These are phyloP conservation scores for Viola odorata DNA, from an alignment of 345 rosid species.

Conservation along the genomic window DNA sequence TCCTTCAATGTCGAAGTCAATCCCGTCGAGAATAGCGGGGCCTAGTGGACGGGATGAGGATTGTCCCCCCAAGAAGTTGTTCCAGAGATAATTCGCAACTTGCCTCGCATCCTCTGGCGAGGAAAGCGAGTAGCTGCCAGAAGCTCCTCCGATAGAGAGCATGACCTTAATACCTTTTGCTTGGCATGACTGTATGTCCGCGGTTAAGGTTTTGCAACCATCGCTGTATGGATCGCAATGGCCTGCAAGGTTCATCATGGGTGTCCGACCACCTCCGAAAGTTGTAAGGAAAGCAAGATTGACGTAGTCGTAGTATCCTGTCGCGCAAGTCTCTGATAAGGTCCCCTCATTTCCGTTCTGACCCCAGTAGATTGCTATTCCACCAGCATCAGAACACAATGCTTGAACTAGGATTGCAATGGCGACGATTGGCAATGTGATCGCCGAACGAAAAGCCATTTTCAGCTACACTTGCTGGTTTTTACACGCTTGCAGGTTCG, in stretches of 20 bases:
- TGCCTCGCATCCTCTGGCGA: slow-evolving; percentile 3
- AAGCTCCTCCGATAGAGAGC: slow-evolving; percentile 5
- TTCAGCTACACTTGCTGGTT: neutral
- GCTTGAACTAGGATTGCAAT: neutral
- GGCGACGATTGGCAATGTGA: neutral
- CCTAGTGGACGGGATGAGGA: neutral
- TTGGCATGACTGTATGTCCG: neutral
- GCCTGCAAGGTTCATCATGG: slow-evolving; percentile 5
- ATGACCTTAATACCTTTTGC: neutral
- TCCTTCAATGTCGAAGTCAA: slow-evolving; percentile 3
- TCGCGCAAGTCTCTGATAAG: neutral
- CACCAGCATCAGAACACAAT: slow-evolving; percentile 1
- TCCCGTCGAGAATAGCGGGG: neutral
- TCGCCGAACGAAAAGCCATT: neutral
- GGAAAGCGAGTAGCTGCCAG: slow-evolving; percentile 1
- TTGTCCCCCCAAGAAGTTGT: neutral
- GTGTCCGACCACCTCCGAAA: slow-evolving; percentile 3
- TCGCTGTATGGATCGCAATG: slow-evolving; percentile 3
- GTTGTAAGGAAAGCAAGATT: slow-evolving; percentile 1
- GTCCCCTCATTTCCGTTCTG: slow-evolving; percentile 1
- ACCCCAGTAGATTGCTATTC: slow-evolving; percentile 5
- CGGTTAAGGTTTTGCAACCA: neutral
- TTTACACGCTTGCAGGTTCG: neutral
- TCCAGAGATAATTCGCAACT: neutral
- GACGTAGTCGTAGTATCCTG: neutral